Conservation (phyloP, 257 asterid species). For the Fraxinus cuspidata region DNA sequence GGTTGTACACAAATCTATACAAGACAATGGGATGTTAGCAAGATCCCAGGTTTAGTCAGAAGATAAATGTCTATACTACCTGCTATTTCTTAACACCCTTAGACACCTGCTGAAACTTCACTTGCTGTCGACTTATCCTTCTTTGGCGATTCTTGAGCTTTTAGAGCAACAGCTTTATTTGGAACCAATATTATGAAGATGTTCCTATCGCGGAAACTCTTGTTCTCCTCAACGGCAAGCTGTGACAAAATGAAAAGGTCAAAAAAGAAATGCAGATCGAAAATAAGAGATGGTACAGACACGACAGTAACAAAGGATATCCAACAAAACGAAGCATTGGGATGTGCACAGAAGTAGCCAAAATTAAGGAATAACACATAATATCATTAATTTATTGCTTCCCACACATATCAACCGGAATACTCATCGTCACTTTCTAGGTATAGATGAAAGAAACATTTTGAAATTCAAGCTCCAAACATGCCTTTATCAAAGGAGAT, state of each 20-base stretch:
- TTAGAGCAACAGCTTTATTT: slow-evolving; percentile 67
- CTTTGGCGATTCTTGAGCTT: slow-evolving; percentile 63
- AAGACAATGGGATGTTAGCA: slow-evolving; percentile 29
- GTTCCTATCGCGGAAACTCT: slow-evolving; percentile 72
- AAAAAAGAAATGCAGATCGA: not conserved
- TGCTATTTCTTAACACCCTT: slow-evolving; percentile 32
- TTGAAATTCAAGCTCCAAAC: not conserved
- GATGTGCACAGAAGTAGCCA: too few species aligned
- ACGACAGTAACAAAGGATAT: not conserved
- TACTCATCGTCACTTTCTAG: too few species aligned
- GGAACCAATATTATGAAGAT: slow-evolving; percentile 74
- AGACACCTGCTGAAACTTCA: slow-evolving; percentile 73
- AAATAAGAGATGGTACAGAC: not conserved
- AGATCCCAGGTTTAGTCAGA: slow-evolving; percentile 31
- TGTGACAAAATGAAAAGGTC: slow-evolving; percentile 28
- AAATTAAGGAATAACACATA: too few species aligned
- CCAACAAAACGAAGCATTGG: too few species aligned
- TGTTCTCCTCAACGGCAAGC: slow-evolving; percentile 82
- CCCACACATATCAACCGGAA: too few species aligned
- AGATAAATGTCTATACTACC: slow-evolving; percentile 27
- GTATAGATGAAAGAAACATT: too few species aligned
- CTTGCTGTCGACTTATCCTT: slow-evolving; percentile 47
- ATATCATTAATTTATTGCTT: too few species aligned
- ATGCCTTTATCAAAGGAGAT: slow-evolving; percentile 22
- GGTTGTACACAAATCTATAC: slow-evolving; percentile 39